Conservation (phyloP, 2,329 filamentous ascomycete genomes). For the Trichoderma gracile region DNA sequence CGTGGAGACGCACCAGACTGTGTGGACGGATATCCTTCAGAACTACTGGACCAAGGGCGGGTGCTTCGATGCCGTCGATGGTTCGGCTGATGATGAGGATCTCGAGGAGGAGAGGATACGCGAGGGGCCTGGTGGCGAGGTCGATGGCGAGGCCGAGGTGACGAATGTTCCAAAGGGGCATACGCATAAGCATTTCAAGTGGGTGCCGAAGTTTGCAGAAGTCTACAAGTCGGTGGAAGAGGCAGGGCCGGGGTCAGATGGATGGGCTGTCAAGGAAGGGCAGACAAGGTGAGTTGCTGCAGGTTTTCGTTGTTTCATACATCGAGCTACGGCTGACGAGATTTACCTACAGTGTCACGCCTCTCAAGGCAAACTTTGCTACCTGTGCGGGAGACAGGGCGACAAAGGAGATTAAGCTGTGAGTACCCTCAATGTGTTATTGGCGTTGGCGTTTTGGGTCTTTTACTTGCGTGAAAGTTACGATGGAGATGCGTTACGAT, state of each 20-base stretch:
- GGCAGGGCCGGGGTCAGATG: constrained; percentile 79
- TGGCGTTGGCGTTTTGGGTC: constrained; percentile 30
- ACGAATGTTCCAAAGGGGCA: constrained; percentile 47
- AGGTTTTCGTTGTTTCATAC: background rate
- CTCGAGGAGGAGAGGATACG: constrained; percentile 73
- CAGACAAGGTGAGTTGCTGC: constrained; percentile 69
- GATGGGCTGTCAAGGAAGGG: constrained; percentile 87
- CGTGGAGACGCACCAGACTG: constrained; percentile 68
- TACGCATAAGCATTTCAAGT: constrained; percentile 88
- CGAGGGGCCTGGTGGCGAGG: constrained; percentile 58
- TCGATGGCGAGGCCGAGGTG: constrained; percentile 38
- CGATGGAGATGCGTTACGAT: constrained; percentile 29
- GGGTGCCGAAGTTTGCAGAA: constrained; percentile 84
- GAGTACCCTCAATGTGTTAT: constrained; percentile 53
- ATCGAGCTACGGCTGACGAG: constrained; percentile 6
- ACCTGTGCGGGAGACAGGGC: constrained; percentile 64
- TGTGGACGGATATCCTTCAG: constrained; percentile 86
- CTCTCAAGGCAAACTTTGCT: constrained; percentile 90
- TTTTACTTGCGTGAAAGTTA: constrained; percentile 14
- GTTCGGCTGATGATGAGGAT: constrained; percentile 57
- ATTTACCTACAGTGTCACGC: constrained; percentile 67
- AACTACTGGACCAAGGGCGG: constrained; percentile 86
- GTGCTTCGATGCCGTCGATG: constrained; percentile 80
- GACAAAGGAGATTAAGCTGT: constrained; percentile 77
- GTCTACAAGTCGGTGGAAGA: constrained; percentile 86